Evolutionary conservation across 2,329 filamentous ascomycete species (phyloP).

Genomic region (Penicillium sp.): DNA sequence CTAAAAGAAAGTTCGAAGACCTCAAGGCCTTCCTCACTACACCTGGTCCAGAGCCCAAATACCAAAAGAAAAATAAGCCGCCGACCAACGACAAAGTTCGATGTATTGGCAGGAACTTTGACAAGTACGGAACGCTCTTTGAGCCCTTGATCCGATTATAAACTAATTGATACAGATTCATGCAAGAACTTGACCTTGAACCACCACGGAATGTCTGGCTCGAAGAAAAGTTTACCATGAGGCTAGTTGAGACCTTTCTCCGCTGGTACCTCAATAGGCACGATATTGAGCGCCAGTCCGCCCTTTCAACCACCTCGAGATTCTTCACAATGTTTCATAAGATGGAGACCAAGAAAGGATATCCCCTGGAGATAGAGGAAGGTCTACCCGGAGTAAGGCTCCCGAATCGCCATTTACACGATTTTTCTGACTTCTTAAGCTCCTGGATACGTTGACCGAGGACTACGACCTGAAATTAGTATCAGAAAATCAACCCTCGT

Average conservation of each 20-base stretch:
- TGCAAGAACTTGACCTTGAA: not conserved
- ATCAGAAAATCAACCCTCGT: too few relatives aligned
- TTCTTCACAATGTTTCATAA: too few relatives aligned
- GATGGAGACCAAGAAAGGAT: too few relatives aligned
- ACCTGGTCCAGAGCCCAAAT: not conserved
- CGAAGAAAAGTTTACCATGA: not conserved
- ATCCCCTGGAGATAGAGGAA: too few relatives aligned
- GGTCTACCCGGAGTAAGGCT: too few relatives aligned
- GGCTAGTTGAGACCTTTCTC: conserved; percentile 7
- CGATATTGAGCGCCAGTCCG: too few relatives aligned
- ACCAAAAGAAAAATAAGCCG: not conserved
- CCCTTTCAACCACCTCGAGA: too few relatives aligned
- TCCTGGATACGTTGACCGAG: too few relatives aligned
- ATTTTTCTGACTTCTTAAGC: too few relatives aligned
- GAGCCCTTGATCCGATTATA: not conserved
- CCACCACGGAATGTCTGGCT: not conserved
- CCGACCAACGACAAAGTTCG: not conserved
- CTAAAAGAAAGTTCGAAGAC: not conserved
- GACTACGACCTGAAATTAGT: too few relatives aligned
- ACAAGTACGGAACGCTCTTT: not conserved
- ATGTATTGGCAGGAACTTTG: not conserved
- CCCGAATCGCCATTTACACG: too few relatives aligned
- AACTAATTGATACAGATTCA: not conserved
- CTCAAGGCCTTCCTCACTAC: not conserved
- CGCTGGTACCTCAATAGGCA: too few relatives aligned